phyloP scores from a whole-genome alignment of 2,329 filamentous ascomycete genomes.

The Truncatella angustata region DNA sequence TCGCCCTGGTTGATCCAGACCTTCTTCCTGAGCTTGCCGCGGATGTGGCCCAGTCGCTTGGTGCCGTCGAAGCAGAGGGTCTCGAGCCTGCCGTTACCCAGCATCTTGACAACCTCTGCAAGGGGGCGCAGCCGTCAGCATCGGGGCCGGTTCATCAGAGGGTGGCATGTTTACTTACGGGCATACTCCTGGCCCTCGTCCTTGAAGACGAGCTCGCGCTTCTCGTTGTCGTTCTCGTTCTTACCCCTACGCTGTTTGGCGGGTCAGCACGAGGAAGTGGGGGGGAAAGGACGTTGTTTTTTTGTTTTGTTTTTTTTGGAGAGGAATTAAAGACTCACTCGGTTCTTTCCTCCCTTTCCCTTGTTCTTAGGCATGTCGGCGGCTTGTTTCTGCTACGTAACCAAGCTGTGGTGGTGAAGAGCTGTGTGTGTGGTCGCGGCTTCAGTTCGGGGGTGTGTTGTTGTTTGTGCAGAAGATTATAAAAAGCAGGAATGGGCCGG shows the following conservation, averaged over 20 bases:
- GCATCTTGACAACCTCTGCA: slow-evolving; percentile 92
- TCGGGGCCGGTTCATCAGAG: not conserved
- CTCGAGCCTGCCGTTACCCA: slow-evolving; percentile 91
- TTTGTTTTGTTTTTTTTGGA: no score
- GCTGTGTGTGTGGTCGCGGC: not conserved
- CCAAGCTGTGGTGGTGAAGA: slow-evolving; percentile 9
- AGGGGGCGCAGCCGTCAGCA: not conserved
- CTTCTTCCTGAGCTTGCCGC: slow-evolving; percentile 98
- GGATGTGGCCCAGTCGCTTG: slow-evolving; percentile 74
- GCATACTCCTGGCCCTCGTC: slow-evolving; percentile 83
- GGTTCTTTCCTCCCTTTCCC: slow-evolving; percentile 62
- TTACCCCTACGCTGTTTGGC: slow-evolving; percentile 79
- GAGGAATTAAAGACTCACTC: slow-evolving; percentile 10
- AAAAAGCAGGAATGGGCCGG: not conserved
- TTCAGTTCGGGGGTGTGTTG: not conserved
- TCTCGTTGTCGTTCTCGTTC: slow-evolving; percentile 99
- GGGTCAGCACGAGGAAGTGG: slow-evolving; percentile 50
- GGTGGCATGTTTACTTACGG: not conserved
- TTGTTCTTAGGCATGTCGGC: slow-evolving; percentile 95
- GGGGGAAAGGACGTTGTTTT: not conserved
- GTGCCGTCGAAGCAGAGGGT: slow-evolving; percentile 93
- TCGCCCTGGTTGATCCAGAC: slow-evolving; percentile 99
- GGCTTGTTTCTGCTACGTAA: slow-evolving; percentile 16
- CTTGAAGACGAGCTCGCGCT: slow-evolving; percentile 98
- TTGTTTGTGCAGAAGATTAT: not conserved